Percentiles rank a stretch among this genome's conserved stretches.
phyloP scores from a whole-genome alignment of 2,329 filamentous ascomycete species.

The Colletotrichum lini region DNA sequence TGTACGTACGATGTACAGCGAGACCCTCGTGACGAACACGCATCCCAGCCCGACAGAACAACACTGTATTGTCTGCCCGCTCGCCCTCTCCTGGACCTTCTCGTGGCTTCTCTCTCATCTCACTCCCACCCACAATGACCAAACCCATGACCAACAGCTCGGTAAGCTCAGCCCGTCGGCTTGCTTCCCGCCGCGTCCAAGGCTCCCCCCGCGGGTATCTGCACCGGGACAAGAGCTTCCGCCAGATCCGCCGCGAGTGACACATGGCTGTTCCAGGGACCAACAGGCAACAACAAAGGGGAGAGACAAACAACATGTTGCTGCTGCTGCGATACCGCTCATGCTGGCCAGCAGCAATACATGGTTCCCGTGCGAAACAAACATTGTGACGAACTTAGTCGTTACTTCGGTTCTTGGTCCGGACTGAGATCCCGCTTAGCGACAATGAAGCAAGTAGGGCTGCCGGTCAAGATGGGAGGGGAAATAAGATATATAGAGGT shows the following conservation, averaged over 20 bases:
- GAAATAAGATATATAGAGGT: background rate
- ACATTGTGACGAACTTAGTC: background rate
- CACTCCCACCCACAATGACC: too few relatives aligned
- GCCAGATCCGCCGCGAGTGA: constrained; percentile 12
- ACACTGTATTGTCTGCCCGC: too few relatives aligned
- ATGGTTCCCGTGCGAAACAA: constrained; percentile 15
- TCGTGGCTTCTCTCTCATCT: background rate
- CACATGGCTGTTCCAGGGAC: constrained; percentile 12
- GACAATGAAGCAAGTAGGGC: background rate
- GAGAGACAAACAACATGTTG: constrained; percentile 6
- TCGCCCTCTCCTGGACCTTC: background rate
- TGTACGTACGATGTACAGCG: background rate
- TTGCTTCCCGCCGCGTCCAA: background rate
- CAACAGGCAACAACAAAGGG: background rate
- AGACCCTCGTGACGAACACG: constrained; percentile 14
- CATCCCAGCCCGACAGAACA: background rate
- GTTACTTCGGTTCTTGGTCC: constrained; percentile 1
- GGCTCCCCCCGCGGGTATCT: background rate
- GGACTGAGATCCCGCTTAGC: background rate
- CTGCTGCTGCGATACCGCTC: background rate
- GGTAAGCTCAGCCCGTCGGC: constrained; percentile 15
- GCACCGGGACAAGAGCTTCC: constrained; percentile 15
- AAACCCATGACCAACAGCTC: constrained; percentile 14
- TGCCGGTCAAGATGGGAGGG: background rate
- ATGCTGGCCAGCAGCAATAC: background rate